Percentiles rank a stretch among this genome's conserved stretches.
phyloP scores from a whole-genome alignment of 2,329 filamentous ascomycete genomes.

The Hirsutella thompsonii region DNA sequence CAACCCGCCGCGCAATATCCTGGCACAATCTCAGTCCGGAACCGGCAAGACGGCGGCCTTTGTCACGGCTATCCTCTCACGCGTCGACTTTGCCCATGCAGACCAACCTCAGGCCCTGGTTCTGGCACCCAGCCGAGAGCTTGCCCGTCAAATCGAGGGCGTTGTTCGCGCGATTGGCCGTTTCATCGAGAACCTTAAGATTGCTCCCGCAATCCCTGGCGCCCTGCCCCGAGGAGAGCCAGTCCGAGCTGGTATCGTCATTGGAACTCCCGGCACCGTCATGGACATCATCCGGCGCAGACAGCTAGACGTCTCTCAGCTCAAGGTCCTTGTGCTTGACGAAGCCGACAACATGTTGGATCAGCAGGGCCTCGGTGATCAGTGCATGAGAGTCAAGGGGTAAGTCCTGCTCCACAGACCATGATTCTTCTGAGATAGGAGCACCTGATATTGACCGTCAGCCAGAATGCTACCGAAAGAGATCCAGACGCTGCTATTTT shows the following conservation, averaged over 20 bases:
- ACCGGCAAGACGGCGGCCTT: slow-evolving; percentile 98
- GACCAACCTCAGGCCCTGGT: slow-evolving; percentile 73
- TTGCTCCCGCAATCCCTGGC: slow-evolving; percentile 76
- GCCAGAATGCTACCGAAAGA: slow-evolving; percentile 55
- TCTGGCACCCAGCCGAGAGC: slow-evolving; percentile 83
- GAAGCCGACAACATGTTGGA: slow-evolving; percentile 99
- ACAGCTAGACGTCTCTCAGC: slow-evolving; percentile 55
- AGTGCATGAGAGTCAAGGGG: slow-evolving; percentile 83
- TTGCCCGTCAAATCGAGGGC: slow-evolving; percentile 85
- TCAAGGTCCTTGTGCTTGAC: slow-evolving; percentile 82
- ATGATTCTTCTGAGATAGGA: too few species aligned
- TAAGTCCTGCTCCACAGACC: slow-evolving; percentile 22
- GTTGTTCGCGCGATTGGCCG: slow-evolving; percentile 76
- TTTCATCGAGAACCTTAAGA: slow-evolving; percentile 62
- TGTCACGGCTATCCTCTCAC: slow-evolving; percentile 79
- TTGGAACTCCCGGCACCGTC: slow-evolving; percentile 89
- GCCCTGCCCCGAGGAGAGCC: slow-evolving; percentile 53
- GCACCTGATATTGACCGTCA: slow-evolving; percentile 14
- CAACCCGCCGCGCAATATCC: slow-evolving; percentile 84
- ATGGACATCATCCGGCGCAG: slow-evolving; percentile 72
- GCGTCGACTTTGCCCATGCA: slow-evolving; percentile 60
- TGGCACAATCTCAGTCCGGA: slow-evolving; percentile 97
- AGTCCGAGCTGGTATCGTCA: slow-evolving; percentile 67
- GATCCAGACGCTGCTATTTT: slow-evolving; percentile 89
- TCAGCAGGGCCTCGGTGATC: slow-evolving; percentile 86